Percentiles rank a stretch among this genome's conserved stretches.
Conservation (phyloP, 371 early-diverging fungal species). For the Blakeslea trispora region DNA sequence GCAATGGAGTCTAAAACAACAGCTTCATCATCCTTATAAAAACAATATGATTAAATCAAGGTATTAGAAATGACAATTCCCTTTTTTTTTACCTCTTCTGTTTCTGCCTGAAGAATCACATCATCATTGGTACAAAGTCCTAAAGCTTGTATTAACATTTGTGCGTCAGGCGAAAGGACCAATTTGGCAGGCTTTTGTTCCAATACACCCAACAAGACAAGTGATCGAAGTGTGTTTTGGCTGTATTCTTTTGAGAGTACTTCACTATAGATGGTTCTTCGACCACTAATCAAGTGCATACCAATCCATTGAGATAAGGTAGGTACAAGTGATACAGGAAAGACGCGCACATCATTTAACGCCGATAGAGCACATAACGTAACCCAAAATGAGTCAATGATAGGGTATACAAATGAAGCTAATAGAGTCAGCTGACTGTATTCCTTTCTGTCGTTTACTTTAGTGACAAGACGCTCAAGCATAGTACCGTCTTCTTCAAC, state of each 20-base stretch:
- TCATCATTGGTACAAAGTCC: constrained; percentile 34
- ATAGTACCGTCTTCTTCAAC: background rate
- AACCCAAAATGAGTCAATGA: constrained; percentile 35
- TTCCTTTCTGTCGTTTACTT: constrained; percentile 2
- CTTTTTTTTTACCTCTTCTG: background rate
- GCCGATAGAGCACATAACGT: constrained; percentile 32
- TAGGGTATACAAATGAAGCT: constrained; percentile 37
- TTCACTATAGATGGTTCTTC: constrained; percentile 40
- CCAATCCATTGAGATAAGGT: constrained; percentile 38
- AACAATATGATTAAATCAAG: no score
- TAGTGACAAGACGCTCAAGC: constrained; percentile 8
- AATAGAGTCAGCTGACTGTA: constrained; percentile 24
- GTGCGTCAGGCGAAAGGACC: constrained; percentile 33
- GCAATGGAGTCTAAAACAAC: constrained; percentile 11
- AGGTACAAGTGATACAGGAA: constrained; percentile 30
- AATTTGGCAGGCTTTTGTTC: constrained; percentile 20
- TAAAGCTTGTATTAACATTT: constrained; percentile 32
- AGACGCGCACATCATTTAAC: constrained; percentile 22
- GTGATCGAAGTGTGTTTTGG: constrained; percentile 19
- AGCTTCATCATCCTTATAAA: background rate
- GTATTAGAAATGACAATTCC: no score
- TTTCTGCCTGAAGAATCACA: constrained; percentile 13
- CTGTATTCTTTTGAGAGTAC: constrained; percentile 35
- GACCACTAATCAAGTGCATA: constrained; percentile 39
- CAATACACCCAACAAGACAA: constrained; percentile 26